Evolutionary conservation across 768 basidiomycete species (phyloP), one percentile per base, ranked within the genome.

Genomic region (Mycena kentingensis): DNA sequence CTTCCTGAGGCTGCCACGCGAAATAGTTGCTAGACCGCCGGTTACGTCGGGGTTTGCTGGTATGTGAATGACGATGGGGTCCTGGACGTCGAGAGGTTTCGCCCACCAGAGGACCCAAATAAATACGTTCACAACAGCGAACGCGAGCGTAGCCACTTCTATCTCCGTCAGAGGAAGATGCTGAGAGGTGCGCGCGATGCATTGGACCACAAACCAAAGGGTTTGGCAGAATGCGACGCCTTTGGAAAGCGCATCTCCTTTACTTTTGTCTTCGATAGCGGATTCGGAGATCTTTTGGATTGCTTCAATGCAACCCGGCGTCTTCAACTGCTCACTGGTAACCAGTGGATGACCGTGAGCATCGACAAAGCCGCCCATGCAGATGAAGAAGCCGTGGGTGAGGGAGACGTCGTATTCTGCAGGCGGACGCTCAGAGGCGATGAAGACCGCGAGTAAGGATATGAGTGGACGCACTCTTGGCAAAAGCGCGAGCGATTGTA

Each of bases 51-150:
- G n/a, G n/a, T n/a, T n/a, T n/a, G n/a, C n/a, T n/a, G n/a, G n/a
- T n/a, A n/a, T n/a, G n/a, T n/a, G n/a, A n/a, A 54, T 19, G 7
- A 35, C 46, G 29, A 70, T 52, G 4, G 60, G 64, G 21, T 50
- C 55, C 13, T 53, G 55, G 1, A 73, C 65, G 38, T 69, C 65
- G 12, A 66, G 58, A 4, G 73, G 74, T 55, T 76, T 76, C 27
- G 66, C 38, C 72, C 69, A 73, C 73, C 74, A 74, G 3, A 70
- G 41, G 1, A 45, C 31, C 49, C 71, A 74, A 8, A 60, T 67
- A 1, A 61, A 43, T 5, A 64, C 53, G 27, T 67, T 72, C 21
- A 73, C 55, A 6, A 62, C 27, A 2, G 63, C 65, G 46, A 68
- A 69, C 1, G 65, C 70, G 12, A 73, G 27, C 2, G 73, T 75